These are phyloP conservation scores for Cercospora sesami DNA, from an alignment of 2,329 filamentous ascomycete genomes.

Conservation along the genomic window DNA sequence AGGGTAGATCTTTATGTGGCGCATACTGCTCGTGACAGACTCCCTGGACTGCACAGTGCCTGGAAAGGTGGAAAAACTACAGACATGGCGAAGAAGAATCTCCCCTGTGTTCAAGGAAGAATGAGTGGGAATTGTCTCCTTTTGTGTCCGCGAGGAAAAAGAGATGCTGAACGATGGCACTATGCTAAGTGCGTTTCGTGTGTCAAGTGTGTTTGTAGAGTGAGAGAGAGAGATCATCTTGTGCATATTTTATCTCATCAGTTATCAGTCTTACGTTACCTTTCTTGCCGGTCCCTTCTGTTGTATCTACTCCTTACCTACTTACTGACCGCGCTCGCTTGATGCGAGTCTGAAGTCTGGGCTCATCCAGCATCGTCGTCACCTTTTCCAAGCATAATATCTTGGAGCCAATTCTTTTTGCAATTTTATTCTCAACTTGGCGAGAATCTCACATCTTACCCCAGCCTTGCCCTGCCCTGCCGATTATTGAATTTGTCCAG, in stretches of 20 bases:
- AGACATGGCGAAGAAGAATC: neutral
- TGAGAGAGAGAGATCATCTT: neutral
- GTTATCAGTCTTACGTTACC: neutral
- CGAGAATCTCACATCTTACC: neutral
- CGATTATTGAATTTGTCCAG: neutral
- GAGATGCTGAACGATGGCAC: neutral
- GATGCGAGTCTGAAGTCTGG: neutral
- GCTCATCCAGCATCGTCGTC: neutral
- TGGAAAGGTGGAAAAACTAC: neutral
- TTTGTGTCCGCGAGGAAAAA: neutral
- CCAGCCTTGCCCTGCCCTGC: neutral
- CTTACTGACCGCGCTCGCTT: neutral
- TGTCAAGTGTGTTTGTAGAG: neutral
- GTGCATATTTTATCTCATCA: slow-evolving; percentile 9
- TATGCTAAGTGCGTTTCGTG: neutral
- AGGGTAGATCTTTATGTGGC: neutral
- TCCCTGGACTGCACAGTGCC: slow-evolving; percentile 1
- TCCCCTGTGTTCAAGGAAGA: neutral
- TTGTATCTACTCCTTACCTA: neutral
- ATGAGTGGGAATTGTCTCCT: neutral
- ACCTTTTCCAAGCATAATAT: neutral
- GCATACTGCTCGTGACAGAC: neutral
- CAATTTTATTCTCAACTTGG: neutral
- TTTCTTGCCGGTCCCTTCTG: neutral
- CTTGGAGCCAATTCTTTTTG: neutral